Conservation (phyloP, 2,329 filamentous ascomycete genomes). For the Claviceps capensis region DNA sequence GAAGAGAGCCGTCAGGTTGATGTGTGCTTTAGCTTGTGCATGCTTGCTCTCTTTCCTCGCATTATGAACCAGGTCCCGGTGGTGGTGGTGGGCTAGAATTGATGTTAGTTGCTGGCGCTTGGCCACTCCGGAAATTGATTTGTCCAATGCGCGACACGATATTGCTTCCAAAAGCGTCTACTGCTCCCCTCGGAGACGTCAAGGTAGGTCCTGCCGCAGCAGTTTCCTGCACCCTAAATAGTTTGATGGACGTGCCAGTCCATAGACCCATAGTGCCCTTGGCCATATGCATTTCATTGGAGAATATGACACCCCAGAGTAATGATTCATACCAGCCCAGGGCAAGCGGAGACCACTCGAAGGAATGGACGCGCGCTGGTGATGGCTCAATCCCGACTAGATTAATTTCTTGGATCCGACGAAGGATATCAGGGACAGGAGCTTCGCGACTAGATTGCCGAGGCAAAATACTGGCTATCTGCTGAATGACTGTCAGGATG, state of each 20-base stretch:
- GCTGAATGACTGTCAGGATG: constrained; percentile 61
- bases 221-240: constrained; percentile 83
- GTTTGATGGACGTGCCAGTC: constrained; percentile 77
- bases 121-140: constrained; percentile 51
- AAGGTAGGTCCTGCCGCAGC: constrained; percentile 68
- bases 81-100: constrained; percentile 6
- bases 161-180: constrained; percentile 85
- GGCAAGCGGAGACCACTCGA: constrained; percentile 84
- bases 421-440: constrained; percentile 32
- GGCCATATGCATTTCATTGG: constrained; percentile 74
- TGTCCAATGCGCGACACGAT: constrained; percentile 77
- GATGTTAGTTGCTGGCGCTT: constrained; percentile 9
- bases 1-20: not conserved
- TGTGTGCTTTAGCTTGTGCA: not conserved
- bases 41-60: not conserved
- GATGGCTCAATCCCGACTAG: constrained; percentile 63
- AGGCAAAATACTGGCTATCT: constrained; percentile 45
- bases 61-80: constrained; percentile 5
- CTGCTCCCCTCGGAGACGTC: constrained; percentile 74
- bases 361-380: constrained; percentile 67
- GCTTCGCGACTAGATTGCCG: constrained; percentile 30
- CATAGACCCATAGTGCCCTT: constrained; percentile 85
- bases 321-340: constrained; percentile 94
- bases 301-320: constrained; percentile 87
- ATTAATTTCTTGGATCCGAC: constrained; percentile 44